phyloP scores from a whole-genome alignment of 768 basidiomycete genomes.

The Gloeophyllum trabeum region DNA sequence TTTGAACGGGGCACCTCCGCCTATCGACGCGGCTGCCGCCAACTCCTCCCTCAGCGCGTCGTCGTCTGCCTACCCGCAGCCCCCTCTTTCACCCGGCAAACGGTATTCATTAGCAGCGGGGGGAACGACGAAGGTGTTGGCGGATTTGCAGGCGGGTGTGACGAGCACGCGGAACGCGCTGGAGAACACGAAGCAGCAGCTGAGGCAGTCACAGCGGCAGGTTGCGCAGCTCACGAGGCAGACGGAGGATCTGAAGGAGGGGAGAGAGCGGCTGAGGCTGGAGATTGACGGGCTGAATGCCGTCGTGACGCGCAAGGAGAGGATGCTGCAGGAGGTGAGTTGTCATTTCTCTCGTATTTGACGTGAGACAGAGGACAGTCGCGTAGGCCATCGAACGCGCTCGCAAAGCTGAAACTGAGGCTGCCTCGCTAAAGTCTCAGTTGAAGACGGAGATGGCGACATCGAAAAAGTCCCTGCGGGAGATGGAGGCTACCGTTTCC shows the following conservation, averaged over 20 bases:
- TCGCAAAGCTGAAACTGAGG: constrained; percentile 76
- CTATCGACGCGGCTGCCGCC: too few relatives aligned
- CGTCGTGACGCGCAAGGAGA: constrained; percentile 80
- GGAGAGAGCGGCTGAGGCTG: constrained; percentile 65
- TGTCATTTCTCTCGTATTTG: background rate
- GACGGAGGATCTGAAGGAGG: constrained; percentile 84
- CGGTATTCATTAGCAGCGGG: constrained; percentile 40
- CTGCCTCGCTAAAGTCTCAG: constrained; percentile 51
- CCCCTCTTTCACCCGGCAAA: constrained; percentile 16
- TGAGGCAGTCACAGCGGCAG: constrained; percentile 69
- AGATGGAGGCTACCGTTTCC: constrained; percentile 65
- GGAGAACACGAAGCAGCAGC: constrained; percentile 78
- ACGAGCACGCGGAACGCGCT: constrained; percentile 68
- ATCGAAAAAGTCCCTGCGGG: constrained; percentile 66
- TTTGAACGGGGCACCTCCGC: too few relatives aligned
- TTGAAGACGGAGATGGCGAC: constrained; percentile 64
- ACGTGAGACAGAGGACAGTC: constrained; percentile 2
- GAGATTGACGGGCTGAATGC: constrained; percentile 87
- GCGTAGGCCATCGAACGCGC: constrained; percentile 78
- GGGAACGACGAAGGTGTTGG: constrained; percentile 80
- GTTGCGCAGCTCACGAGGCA: constrained; percentile 79
- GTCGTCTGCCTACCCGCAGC: too few relatives aligned
- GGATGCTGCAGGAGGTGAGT: constrained; percentile 72
- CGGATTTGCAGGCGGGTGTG: constrained; percentile 79
- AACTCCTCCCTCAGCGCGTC: too few relatives aligned